Base-by-base conservation (phyloP, 495 filamentous ascomycete genomes). In the Aspergillus conjunctus region DNA sequence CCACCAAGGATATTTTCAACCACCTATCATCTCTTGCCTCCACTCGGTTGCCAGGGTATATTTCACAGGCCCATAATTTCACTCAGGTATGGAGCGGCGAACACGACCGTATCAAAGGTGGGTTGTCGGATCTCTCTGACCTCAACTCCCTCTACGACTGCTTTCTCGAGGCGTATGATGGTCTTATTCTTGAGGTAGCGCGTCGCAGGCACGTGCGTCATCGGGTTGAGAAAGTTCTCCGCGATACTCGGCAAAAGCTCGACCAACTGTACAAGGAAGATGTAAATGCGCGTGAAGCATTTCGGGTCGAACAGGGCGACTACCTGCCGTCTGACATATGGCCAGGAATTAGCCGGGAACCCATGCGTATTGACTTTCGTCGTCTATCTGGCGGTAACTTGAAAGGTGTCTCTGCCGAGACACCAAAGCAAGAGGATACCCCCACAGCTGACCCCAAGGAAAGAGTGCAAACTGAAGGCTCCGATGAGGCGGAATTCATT, bases 291-390 rank as follows among this genome's bases (percentile, higher is more conserved):
- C 78, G 94, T 30, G 91, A 95, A 65, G 74, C 80, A 14, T 98
- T 98, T 74, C 83, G 87, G 30, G 77, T 85, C 7, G 91, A 96
- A 59, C 85, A 93, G 18, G 92, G 92, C 3, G 90, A 96, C 60
- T 94, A 85, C 67, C 72, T 98, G 18, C 94, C 94, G 0, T 85
- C 86, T 3, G 95, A 97, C 67, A 86, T 98, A 43, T 98, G 93
- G 94, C 87, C 87, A 0, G 90, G 88, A 7, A 76, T 91, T 30
- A 78, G 80, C 56, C 77, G 83, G 48, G 80, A 79, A 32, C 87
- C 88, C 26, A 77, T 79, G 66, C 79, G 81, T 49, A 86, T 85
- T 51, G 75, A 85, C 52, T 79, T 90, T 21, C 64, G 64, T 9
- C 69, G 77, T 9, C 67, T 79, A 53, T 67, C 73, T 3, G 78